These are phyloP conservation scores for Quercus lobata DNA, from an alignment of 331 rosid species.

Conservation along the genomic window DNA sequence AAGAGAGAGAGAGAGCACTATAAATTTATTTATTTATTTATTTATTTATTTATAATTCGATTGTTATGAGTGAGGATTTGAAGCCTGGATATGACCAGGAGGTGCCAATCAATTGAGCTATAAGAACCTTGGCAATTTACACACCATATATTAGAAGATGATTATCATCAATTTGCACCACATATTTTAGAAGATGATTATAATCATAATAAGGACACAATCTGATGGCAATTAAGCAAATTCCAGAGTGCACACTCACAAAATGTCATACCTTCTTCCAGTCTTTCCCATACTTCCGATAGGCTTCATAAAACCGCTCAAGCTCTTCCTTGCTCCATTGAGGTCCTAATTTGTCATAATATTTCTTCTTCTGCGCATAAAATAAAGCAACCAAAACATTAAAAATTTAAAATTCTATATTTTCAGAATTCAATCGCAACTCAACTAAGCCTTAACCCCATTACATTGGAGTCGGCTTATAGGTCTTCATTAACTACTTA, in stretches of 20 bases:
- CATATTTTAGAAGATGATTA: not conserved
- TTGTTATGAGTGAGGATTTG: too few species aligned
- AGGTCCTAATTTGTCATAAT: constrained; percentile 60
- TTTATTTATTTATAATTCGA: too few species aligned
- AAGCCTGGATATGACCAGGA: too few species aligned
- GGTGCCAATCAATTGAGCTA: too few species aligned
- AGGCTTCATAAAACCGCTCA: constrained; percentile 61
- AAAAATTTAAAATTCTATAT: not conserved
- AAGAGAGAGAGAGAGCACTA: not conserved
- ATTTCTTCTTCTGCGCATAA: constrained; percentile 59
- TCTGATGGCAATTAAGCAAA: constrained; percentile 6
- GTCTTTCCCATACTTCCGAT: constrained; percentile 65
- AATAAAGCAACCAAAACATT: constrained; percentile 15
- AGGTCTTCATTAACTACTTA: not conserved
- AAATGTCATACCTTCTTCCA: constrained; percentile 60
- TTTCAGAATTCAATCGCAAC: not conserved
- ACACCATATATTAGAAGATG: too few species aligned
- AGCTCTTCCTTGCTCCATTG: constrained; percentile 71
- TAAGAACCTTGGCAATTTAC: too few species aligned
- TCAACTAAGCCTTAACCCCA: not conserved
- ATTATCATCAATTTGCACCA: not conserved
- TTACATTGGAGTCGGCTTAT: not conserved
- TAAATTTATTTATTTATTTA: not conserved
- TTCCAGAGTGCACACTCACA: constrained; percentile 6
- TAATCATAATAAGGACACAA: not conserved